Base-by-base conservation (phyloP, 768 basidiomycete genomes). In the Roridomyces roridus region DNA sequence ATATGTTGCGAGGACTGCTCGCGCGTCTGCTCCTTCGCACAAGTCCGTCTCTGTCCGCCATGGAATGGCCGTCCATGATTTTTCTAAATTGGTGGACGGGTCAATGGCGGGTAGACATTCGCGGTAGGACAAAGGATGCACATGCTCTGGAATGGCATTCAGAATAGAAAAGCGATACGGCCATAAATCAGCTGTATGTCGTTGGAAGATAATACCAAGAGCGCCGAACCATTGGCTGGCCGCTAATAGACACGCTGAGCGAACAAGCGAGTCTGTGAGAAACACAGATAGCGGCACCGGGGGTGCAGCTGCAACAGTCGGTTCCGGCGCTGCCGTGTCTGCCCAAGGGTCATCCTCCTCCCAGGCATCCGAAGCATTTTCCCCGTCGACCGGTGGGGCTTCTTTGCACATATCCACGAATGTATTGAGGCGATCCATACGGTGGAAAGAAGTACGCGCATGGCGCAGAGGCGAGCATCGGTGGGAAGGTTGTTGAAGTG, bases 301-400 rank as follows among this genome's bases (percentile, higher is more conserved):
- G 20, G 71, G 68, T 66, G 72, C 78, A 63, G 57, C 57, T 12
- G 75, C 53, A n/a, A 67, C 63, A 10, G 72, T 52, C 36, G 69
- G 55, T 15, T 65, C 60, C 21, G 66, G 67, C 41, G 74, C 72
- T 34, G 66, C 67, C 1, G 77, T 71, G 42, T 91, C 87, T 34
- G 77, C 85, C 89, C 89, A 92, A 12, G 90, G 89, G 68, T 91
- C 88, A 63, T 88, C 90, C 63, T 85, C 84, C 63, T 85, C 84
- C 89, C 88, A 91, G 47, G 88, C 89, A 37, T 85, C 84, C 51
- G 79, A 78, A 20, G 78, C 76, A 51, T 80, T 80, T 48, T 86
- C 84, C 10, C 71, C 73, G 11, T 80, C 77, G 12, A 76, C 69
- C 28, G 73, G 69, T 23, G 80, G 69, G 12, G 75, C 62, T 20